These are phyloP conservation scores for Colletotrichum paranaense DNA, from an alignment of 2,329 filamentous ascomycete genomes.

Conservation along the genomic window DNA sequence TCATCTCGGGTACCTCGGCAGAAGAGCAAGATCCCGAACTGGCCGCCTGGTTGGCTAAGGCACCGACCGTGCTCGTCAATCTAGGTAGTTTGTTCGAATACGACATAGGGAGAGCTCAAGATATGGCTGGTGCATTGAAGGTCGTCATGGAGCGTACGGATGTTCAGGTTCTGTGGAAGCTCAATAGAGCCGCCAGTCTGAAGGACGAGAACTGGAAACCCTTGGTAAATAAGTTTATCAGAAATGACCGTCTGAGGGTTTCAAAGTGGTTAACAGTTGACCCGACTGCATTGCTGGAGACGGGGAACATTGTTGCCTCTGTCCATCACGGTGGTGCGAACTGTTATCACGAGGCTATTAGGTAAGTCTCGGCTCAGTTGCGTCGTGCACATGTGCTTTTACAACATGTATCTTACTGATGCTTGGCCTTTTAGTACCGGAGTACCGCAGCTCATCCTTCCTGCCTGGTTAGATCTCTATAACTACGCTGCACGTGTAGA, in stretches of 20 bases:
- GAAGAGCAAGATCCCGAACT: conserved; percentile 42
- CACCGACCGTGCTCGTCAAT: conserved; percentile 42
- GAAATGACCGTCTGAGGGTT: conserved; percentile 39
- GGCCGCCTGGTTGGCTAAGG: conserved; percentile 36
- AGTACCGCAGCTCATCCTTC: conserved; percentile 57
- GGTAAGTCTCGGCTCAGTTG: conserved; percentile 42
- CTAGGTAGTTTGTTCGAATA: conserved; percentile 40
- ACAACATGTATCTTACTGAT: background rate
- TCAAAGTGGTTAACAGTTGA: conserved; percentile 46
- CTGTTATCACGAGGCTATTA: conserved; percentile 56
- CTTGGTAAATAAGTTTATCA: conserved; percentile 37
- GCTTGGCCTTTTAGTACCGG: conserved; percentile 46
- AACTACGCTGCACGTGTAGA: conserved; percentile 56
- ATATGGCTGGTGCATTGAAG: conserved; percentile 42
- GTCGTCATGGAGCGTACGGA: conserved; percentile 38
- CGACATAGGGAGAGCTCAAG: conserved; percentile 37
- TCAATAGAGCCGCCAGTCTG: conserved; percentile 26
- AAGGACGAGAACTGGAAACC: conserved; percentile 23
- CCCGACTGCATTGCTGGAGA: conserved; percentile 47
- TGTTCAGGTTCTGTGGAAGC: conserved; percentile 49
- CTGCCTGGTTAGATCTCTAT: conserved; percentile 58
- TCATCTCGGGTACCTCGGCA: conserved; percentile 35
- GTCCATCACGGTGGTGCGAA: conserved; percentile 55
- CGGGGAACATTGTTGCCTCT: conserved; percentile 46
- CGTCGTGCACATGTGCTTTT: background rate